Conservation (phyloP, 1,284 basidiomycete genomes). For the Puccinia polysora region DNA sequence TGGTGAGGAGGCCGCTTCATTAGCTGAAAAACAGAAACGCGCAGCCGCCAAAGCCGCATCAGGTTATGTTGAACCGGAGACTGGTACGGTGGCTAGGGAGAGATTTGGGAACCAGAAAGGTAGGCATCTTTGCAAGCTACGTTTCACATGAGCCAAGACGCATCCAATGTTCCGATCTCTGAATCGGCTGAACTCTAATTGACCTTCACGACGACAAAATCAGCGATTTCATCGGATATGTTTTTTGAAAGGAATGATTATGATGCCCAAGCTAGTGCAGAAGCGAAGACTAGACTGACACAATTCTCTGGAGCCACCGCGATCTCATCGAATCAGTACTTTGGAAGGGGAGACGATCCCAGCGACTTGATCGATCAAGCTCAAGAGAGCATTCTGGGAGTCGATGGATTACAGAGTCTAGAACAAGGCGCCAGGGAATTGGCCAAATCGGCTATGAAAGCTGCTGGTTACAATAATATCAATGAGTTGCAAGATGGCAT, state of each 20-base stretch:
- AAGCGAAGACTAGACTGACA: constrained; percentile 76
- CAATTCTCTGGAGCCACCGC: constrained; percentile 86
- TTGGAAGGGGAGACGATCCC: constrained; percentile 81
- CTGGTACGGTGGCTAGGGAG: constrained; percentile 74
- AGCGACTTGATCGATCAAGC: constrained; percentile 57
- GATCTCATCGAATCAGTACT: constrained; percentile 92
- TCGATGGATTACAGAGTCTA: constrained; percentile 58
- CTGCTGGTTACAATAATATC: constrained; percentile 73
- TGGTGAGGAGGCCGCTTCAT: constrained; percentile 48
- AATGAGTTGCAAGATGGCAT: constrained; percentile 81
- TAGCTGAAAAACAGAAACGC: constrained; percentile 47
- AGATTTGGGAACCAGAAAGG: constrained; percentile 86
- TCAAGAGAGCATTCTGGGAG: constrained; percentile 54
- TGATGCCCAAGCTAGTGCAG: constrained; percentile 67
- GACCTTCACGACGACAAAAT: background rate
- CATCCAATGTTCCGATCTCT: no score
- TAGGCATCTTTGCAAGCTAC: constrained; percentile 49
- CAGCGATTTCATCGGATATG: constrained; percentile 91
- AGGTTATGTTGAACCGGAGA: constrained; percentile 51
- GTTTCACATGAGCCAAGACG: no score
- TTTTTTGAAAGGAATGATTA: constrained; percentile 88
- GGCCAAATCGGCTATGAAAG: constrained; percentile 64
- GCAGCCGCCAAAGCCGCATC: constrained; percentile 46
- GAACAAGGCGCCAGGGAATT: constrained; percentile 77
- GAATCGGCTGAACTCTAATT: background rate